These are phyloP conservation scores for Posidonia oceanica DNA, from an alignment of 116 monocot genomes.

Conservation along the genomic window DNA sequence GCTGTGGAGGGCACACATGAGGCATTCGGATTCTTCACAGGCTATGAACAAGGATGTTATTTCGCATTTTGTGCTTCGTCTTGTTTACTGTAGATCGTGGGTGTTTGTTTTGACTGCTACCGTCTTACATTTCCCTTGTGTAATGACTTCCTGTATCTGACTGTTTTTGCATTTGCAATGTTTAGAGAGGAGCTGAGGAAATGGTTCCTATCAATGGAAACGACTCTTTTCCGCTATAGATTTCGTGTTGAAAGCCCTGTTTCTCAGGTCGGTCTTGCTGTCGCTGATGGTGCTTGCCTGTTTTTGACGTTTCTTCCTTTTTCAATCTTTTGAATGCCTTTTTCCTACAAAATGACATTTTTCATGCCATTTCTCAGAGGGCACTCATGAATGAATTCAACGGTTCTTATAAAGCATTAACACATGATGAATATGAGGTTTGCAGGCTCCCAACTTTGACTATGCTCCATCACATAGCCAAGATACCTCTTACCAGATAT, in stretches of 20 bases:
- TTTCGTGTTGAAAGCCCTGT: slow-evolving; percentile 59
- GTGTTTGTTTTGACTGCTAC: neutral
- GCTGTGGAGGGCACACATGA: slow-evolving; percentile 76
- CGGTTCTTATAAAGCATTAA: slow-evolving; percentile 20
- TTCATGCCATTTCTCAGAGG: slow-evolving; percentile 29
- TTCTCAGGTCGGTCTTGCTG: slow-evolving; percentile 48
- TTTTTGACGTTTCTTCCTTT: neutral
- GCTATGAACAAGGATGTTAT: slow-evolving; percentile 73
- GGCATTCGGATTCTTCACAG: slow-evolving; percentile 47
- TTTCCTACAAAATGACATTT: slow-evolving; percentile 1
- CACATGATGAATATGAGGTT: slow-evolving; percentile 76
- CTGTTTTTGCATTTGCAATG: neutral
- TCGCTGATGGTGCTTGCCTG: neutral
- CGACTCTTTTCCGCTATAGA: slow-evolving; percentile 69
- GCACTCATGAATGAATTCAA: slow-evolving; percentile 57
- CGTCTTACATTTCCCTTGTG: neutral
- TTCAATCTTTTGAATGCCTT: neutral
- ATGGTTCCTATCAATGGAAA: slow-evolving; percentile 98
- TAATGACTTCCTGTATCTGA: neutral
- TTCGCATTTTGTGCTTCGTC: slow-evolving; percentile 93
- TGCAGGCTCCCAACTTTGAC: neutral
- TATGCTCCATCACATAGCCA: neutral
- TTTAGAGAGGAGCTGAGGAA: slow-evolving; percentile 83
- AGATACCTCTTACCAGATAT: neutral
- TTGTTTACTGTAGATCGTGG: slow-evolving; percentile 88